Evolutionary conservation across 228 moss, liverwort and hornwort species (phyloP).

Genomic region (Sphagnum fallax): DNA sequence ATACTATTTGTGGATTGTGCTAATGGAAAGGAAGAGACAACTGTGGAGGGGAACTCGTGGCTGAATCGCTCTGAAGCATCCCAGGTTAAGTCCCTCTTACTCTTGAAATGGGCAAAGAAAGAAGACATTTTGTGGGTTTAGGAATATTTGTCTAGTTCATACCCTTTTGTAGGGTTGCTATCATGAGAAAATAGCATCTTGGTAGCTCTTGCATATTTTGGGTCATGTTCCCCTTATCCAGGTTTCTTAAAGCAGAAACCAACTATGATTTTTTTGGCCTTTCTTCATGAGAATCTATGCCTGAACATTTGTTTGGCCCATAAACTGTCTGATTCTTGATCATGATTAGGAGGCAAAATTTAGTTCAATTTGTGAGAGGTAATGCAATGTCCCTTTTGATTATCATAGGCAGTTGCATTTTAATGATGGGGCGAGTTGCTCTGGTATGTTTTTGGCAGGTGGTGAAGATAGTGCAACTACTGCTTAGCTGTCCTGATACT

Average conservation of each 20-base stretch:
- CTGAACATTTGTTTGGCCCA: neutral
- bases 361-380: neutral
- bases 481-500: conserved; percentile 38
- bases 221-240: neutral
- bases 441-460: conserved; percentile 18
- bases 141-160: neutral
- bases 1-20: conserved; percentile 64
- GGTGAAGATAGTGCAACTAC: conserved; percentile 37
- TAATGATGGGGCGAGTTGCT: too few relatives aligned
- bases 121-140: neutral
- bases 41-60: conserved; percentile 74
- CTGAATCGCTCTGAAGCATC: conserved; percentile 70
- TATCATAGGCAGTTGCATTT: too few relatives aligned
- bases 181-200: neutral
- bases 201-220: neutral
- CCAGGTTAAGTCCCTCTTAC: conserved; percentile 5
- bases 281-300: neutral
- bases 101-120: neutral
- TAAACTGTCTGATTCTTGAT: neutral
- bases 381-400: neutral
- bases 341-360: neutral
- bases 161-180: neutral
- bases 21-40: conserved; percentile 63
- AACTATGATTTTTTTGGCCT: too few relatives aligned
- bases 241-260: too few relatives aligned